Conservation (phyloP, 495 filamentous ascomycete genomes). For the Tuber aestivum region DNA sequence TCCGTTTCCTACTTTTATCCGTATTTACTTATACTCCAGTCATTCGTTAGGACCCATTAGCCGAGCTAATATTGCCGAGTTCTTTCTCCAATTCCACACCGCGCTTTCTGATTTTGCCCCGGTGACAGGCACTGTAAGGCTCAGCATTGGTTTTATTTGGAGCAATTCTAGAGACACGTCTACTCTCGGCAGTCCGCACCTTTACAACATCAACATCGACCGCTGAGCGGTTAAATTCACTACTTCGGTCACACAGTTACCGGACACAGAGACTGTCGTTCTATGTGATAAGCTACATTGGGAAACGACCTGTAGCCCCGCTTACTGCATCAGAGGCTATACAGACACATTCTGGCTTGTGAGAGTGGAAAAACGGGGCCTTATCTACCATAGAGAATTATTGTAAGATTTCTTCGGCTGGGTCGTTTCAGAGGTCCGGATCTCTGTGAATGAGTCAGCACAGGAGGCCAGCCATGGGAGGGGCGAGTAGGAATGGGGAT, state of each 20-base stretch:
- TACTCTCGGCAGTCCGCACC: slow-evolving; percentile 16
- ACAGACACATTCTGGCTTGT: slow-evolving; percentile 26
- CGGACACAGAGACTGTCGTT: background rate
- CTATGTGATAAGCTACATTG: slow-evolving; percentile 7
- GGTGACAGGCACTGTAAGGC: slow-evolving; percentile 13
- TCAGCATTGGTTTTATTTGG: slow-evolving; percentile 7
- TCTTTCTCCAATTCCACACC: slow-evolving; percentile 16
- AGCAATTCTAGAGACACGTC: slow-evolving; percentile 9
- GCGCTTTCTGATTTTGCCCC: slow-evolving; percentile 17
- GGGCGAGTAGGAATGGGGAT: slow-evolving; percentile 16
- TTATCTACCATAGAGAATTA: background rate
- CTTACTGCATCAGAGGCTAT: slow-evolving; percentile 3
- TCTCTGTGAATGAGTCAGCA: slow-evolving; percentile 5
- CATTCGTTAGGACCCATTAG: slow-evolving; percentile 28
- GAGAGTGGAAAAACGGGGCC: background rate
- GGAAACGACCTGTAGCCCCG: background rate
- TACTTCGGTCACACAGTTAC: slow-evolving; percentile 20
- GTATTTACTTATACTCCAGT: slow-evolving; percentile 8
- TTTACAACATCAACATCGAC: slow-evolving; percentile 16
- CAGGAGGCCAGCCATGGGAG: background rate
- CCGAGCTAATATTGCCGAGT: slow-evolving; percentile 24
- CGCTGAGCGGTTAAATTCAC: slow-evolving; percentile 37
- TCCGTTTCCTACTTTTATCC: slow-evolving; percentile 11
- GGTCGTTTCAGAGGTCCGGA: background rate
- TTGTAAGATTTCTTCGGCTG: slow-evolving; percentile 8